Conservation (phyloP, 192 early-diverging fungal species). For the Geosiphon pyriformis region DNA sequence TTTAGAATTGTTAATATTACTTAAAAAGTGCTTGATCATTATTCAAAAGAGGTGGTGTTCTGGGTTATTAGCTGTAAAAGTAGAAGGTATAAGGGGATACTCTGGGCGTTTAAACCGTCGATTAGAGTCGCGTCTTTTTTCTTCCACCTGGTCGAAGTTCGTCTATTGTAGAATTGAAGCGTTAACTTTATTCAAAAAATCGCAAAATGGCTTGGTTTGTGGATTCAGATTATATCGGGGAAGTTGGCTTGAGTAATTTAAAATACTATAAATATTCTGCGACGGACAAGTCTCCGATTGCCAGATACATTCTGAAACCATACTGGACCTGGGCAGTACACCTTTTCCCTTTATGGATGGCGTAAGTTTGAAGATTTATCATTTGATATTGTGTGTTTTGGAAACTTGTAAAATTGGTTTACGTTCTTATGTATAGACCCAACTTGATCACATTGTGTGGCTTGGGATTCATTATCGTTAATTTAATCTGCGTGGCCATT, state of each 20-base stretch:
- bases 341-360: constrained; percentile 89
- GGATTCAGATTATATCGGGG: constrained; percentile 57
- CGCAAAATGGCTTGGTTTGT: constrained; percentile 1
- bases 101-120: no score
- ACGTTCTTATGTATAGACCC: no score
- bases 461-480: constrained; percentile 68
- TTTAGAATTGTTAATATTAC: no score
- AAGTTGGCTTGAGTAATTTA: constrained; percentile 64
- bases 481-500: constrained; percentile 64
- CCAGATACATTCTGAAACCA: constrained; percentile 74
- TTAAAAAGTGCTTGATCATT: no score
- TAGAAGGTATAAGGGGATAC: no score
- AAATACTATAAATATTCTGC: constrained; percentile 74
- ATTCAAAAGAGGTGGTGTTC: no score
- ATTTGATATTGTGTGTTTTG: constrained; percentile 4
- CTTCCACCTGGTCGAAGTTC: no score
- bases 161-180: no score
- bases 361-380: constrained; percentile 56
- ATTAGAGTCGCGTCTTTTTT: no score
- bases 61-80: no score
- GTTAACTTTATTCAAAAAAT: no score
- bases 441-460: constrained; percentile 82
- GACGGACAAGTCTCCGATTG: constrained; percentile 77
- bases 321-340: constrained; percentile 91
- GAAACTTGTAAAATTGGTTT: no score